These are phyloP conservation scores for Apiotrichum domesticum DNA, from an alignment of 1,284 basidiomycete species.

Conservation along the genomic window DNA sequence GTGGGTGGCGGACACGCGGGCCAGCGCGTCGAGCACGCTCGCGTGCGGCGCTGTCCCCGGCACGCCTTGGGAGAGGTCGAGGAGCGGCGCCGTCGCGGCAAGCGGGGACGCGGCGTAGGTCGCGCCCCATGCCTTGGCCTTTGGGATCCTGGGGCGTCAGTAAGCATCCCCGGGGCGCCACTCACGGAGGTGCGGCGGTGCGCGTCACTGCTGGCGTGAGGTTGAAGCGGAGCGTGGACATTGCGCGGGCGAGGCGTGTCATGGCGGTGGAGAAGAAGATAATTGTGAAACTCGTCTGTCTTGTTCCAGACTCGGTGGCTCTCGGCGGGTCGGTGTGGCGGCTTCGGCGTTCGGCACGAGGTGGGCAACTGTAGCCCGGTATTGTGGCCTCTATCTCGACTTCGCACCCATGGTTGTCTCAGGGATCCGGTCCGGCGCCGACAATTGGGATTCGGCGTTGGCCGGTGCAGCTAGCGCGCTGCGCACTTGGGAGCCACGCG, in stretches of 20 bases:
- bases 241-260: not conserved
- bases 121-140: constrained; percentile 61
- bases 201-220: constrained; percentile 30
- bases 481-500: too few relatives aligned
- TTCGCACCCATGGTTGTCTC: too few relatives aligned
- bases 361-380: too few relatives aligned
- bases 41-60: constrained; percentile 62
- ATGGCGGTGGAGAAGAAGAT: too few relatives aligned
- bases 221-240: constrained; percentile 9
- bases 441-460: too few relatives aligned
- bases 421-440: too few relatives aligned
- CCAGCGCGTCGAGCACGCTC: constrained; percentile 54
- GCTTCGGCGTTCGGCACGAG: too few relatives aligned
- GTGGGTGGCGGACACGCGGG: constrained; percentile 50
- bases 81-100: constrained; percentile 48
- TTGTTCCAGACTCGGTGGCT: too few relatives aligned
- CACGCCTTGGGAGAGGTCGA: constrained; percentile 68
- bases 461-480: too few relatives aligned
- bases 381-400: too few relatives aligned
- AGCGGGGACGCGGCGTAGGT: constrained; percentile 68
- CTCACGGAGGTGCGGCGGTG: constrained; percentile 26
- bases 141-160: constrained; percentile 55
- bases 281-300: too few relatives aligned
- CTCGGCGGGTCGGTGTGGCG: too few relatives aligned
- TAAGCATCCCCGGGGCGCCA: not conserved